Conservation (phyloP, 148 eudicot species). For the Camellia granthamiana region DNA sequence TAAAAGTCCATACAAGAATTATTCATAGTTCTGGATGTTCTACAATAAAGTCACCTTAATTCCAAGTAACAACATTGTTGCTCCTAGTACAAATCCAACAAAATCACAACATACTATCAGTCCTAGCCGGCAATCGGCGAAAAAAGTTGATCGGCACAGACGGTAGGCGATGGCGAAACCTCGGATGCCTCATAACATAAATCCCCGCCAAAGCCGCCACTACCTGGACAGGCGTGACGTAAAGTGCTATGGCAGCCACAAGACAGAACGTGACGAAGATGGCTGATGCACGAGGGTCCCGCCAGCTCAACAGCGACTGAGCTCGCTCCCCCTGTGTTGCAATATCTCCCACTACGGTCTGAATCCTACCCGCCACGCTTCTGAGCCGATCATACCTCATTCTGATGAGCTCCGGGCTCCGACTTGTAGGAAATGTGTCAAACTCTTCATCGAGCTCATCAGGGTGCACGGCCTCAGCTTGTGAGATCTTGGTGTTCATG, state of each 20-base stretch:
- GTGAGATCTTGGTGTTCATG: constrained; percentile 89
- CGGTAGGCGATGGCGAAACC: constrained; percentile 80
- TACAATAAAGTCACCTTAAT: neutral
- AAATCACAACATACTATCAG: constrained; percentile 77
- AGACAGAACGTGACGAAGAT: constrained; percentile 78
- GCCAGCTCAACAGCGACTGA: constrained; percentile 91
- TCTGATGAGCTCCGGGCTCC: constrained; percentile 70
- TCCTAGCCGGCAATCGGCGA: constrained; percentile 88
- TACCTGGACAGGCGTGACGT: constrained; percentile 85
- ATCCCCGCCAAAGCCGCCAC: constrained; percentile 70
- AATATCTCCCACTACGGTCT: constrained; percentile 85
- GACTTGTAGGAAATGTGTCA: constrained; percentile 86
- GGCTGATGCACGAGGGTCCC: constrained; percentile 93
- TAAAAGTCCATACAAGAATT: neutral
- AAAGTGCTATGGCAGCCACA: constrained; percentile 63
- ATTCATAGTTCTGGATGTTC: constrained; percentile 5
- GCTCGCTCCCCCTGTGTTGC: constrained; percentile 93
- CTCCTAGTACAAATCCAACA: constrained; percentile 15
- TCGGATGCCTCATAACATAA: constrained; percentile 86
- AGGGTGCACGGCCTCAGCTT: constrained; percentile 72
- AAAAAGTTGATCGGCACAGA: constrained; percentile 86
- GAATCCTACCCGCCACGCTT: constrained; percentile 88
- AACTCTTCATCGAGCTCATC: constrained; percentile 97
- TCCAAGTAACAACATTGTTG: constrained; percentile 3
- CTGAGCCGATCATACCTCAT: constrained; percentile 93